phyloP scores from a whole-genome alignment of 2,329 filamentous ascomycete genomes.

The Neopestalotiopsis clavispora region DNA sequence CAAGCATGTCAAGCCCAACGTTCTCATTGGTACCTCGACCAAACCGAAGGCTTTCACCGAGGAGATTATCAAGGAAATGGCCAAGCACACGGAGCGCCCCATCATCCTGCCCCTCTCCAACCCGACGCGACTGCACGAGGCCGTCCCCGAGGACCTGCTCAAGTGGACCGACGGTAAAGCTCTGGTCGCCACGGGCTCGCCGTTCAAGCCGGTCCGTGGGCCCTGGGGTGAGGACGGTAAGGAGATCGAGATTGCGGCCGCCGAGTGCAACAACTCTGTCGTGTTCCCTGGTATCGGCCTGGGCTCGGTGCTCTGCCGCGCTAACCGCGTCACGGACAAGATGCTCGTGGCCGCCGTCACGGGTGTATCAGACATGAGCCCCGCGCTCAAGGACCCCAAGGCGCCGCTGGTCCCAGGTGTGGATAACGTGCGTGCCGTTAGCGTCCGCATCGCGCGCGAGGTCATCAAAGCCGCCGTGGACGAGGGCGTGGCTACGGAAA shows the following conservation, averaged over 20 bases:
- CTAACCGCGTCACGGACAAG: conserved; percentile 70
- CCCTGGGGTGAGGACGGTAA: conserved; percentile 54
- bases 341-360: conserved; percentile 84
- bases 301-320: conserved; percentile 73
- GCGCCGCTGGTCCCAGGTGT: conserved; percentile 79
- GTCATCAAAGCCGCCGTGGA: conserved; percentile 75
- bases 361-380: conserved; percentile 73
- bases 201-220: conserved; percentile 75
- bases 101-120: conserved; percentile 84
- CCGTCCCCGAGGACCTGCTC: conserved; percentile 75
- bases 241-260: conserved; percentile 55
- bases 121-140: conserved; percentile 83
- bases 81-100: conserved; percentile 72
- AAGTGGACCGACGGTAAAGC: conserved; percentile 80
- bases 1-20: conserved; percentile 74
- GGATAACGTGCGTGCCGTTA: conserved; percentile 73
- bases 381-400: conserved; percentile 66
- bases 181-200: conserved; percentile 82
- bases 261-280: conserved; percentile 89
- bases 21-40: conserved; percentile 85
- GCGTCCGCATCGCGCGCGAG: conserved; percentile 75
- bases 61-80: conserved; percentile 77
- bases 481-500: conserved; percentile 69
- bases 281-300: conserved; percentile 88
- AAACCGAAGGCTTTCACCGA: conserved; percentile 77